Evolutionary conservation across 345 rosid genomes (phyloP).

Genomic region (Citrus cavaleriei): DNA sequence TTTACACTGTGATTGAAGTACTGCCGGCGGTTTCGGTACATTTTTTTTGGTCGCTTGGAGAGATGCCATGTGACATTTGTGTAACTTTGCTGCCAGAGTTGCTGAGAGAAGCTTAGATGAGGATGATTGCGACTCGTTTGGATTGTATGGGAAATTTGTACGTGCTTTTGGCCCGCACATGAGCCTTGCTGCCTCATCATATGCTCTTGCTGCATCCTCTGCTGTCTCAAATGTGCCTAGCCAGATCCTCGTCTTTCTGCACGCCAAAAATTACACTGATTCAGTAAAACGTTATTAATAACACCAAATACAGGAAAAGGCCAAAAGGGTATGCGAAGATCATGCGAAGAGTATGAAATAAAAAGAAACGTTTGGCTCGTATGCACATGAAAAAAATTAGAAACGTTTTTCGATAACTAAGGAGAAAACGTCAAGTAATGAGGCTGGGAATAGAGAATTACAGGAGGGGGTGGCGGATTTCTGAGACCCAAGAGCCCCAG

Average conservation of each 20-base stretch:
- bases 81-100: constrained; percentile 60
- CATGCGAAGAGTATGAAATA: background rate
- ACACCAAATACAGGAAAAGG: background rate
- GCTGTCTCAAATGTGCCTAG: constrained; percentile 79
- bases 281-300: background rate
- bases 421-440: background rate
- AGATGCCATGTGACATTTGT: constrained; percentile 61
- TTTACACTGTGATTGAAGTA: constrained; percentile 10
- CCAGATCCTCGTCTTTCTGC: constrained; percentile 83
- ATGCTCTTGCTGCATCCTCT: constrained; percentile 76
- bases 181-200: constrained; percentile 73
- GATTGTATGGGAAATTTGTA: constrained; percentile 61
- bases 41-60: constrained; percentile 40
- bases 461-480: constrained; percentile 73
- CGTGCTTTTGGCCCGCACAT: constrained; percentile 68
- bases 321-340: background rate
- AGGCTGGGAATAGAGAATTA: constrained; percentile 19
- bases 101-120: constrained; percentile 64
- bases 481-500: constrained; percentile 88
- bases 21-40: constrained; percentile 13
- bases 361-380: background rate
- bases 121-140: constrained; percentile 44
- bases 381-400: background rate
- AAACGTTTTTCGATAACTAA: background rate
- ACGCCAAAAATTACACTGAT: background rate